A percentile compares a stretch with the other conserved stretches of the same genome.
Conservation (phyloP, 345 rosid species). For the Ceriops zippeliana region DNA sequence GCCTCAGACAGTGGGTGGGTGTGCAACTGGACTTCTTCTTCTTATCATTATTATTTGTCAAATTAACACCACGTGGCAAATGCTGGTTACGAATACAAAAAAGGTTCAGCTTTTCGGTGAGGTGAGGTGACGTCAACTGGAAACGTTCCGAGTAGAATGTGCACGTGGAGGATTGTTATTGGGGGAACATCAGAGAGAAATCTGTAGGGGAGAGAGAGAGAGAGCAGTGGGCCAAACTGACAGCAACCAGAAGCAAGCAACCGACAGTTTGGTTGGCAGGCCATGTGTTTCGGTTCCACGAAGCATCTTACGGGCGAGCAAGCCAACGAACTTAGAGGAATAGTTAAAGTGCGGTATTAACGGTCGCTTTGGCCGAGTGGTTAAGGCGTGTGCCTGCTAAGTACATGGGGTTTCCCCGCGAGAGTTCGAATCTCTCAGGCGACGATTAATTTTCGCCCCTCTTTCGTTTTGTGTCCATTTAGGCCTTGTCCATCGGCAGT, state of each 20-base stretch:
- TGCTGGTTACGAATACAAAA: background rate
- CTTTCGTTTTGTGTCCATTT: no score
- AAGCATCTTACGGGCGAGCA: no score
- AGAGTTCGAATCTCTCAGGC: constrained; percentile 79
- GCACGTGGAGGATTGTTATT: background rate
- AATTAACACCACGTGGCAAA: background rate
- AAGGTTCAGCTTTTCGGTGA: background rate
- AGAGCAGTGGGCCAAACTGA: background rate
- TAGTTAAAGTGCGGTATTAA: background rate
- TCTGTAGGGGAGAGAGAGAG: background rate
- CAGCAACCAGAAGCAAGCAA: no score
- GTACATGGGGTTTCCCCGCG: constrained; percentile 75
- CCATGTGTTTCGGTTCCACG: no score
- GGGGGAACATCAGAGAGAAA: background rate
- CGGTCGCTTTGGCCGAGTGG: constrained; percentile 77
- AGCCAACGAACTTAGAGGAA: no score
- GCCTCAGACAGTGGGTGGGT: no score
- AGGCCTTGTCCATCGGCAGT: no score
- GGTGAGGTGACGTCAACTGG: background rate
- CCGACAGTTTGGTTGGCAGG: no score
- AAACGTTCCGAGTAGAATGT: background rate
- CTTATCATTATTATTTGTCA: background rate
- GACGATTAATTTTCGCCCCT: constrained; percentile 17
- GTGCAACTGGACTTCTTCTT: no score
- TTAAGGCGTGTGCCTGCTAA: constrained; percentile 94